Conservation (phyloP, 768 basidiomycete genomes). For the Termitomyces sp. region DNA sequence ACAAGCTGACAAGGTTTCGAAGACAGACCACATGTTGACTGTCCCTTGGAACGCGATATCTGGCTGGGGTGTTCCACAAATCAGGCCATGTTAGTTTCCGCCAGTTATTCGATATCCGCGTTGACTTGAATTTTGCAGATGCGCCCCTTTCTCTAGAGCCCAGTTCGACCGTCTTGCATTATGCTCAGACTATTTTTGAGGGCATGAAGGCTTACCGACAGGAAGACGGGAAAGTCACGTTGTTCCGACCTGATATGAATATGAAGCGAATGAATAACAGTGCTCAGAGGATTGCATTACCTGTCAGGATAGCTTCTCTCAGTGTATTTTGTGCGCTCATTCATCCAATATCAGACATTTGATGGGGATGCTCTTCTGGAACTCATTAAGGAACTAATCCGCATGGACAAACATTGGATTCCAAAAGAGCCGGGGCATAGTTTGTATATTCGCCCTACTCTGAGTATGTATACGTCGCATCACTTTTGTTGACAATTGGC, state of each 20-base stretch:
- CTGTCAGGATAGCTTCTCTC: conserved; percentile 36
- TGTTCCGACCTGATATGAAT: conserved; percentile 97
- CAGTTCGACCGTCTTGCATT: conserved; percentile 81
- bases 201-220: conserved; percentile 93
- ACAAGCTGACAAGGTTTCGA: conserved; percentile 3
- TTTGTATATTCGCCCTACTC: conserved; percentile 83
- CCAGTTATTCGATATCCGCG: conserved; percentile 1
- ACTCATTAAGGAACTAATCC: conserved; percentile 83
- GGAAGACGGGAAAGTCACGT: conserved; percentile 61
- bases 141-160: conserved; percentile 72
- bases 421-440: conserved; percentile 85
- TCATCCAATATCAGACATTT: conserved; percentile 50
- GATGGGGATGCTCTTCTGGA: conserved; percentile 67
- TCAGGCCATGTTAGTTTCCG: conserved; percentile 65
- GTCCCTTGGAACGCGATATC: conserved; percentile 64
- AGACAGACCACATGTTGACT: conserved; percentile 87
- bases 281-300: conserved; percentile 71
- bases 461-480: conserved; percentile 31
- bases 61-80: conserved; percentile 83
- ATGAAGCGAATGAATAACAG: conserved; percentile 93
- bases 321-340: background rate
- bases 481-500: background rate
- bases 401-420: conserved; percentile 86
- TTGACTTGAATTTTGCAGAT: conserved; percentile 34
- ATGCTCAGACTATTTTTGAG: conserved; percentile 89